phyloP scores from a whole-genome alignment of 2,329 filamentous ascomycete genomes.

The Stenocarpella maydis region DNA sequence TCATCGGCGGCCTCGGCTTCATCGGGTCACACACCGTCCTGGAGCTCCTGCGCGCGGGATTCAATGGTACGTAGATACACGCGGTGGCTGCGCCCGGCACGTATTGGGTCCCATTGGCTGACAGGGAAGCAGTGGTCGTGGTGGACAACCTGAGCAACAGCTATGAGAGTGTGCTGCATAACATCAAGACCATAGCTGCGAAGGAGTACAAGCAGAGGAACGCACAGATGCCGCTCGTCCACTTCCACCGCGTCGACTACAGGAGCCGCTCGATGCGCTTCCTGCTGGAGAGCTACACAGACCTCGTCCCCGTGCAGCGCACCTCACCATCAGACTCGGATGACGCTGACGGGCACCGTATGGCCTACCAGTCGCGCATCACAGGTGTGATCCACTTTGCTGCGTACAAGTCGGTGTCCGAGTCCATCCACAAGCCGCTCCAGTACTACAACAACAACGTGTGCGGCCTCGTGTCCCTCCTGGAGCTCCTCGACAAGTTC shows the following conservation, averaged over 20 bases:
- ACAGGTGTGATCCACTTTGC: constrained; percentile 75
- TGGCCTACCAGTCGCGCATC: constrained; percentile 55
- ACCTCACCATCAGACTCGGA: constrained; percentile 3
- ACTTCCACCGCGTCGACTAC: constrained; percentile 51
- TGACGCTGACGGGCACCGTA: constrained; percentile 31
- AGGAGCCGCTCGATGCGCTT: constrained; percentile 48
- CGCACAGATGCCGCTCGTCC: constrained; percentile 41
- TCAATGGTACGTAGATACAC: constrained; percentile 48
- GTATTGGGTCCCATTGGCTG: neutral
- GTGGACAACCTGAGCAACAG: constrained; percentile 57
- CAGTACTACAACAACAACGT: constrained; percentile 76
- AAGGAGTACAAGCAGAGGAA: constrained; percentile 41
- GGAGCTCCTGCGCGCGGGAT: constrained; percentile 60
- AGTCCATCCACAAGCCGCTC: constrained; percentile 67
- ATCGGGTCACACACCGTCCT: constrained; percentile 65
- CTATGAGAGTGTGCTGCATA: constrained; percentile 44
- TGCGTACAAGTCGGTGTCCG: constrained; percentile 71
- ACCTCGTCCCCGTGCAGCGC: constrained; percentile 35
- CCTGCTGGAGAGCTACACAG: constrained; percentile 48
- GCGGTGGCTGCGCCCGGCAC: neutral
- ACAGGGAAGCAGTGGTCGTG: constrained; percentile 48
- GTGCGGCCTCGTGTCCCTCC: constrained; percentile 67
- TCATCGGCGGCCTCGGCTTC: constrained; percentile 62
- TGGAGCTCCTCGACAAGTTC: constrained; percentile 63
- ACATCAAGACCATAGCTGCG: constrained; percentile 42